Conservation (phyloP, 2,329 filamentous ascomycete genomes). For the Trichoderma harzianum region DNA sequence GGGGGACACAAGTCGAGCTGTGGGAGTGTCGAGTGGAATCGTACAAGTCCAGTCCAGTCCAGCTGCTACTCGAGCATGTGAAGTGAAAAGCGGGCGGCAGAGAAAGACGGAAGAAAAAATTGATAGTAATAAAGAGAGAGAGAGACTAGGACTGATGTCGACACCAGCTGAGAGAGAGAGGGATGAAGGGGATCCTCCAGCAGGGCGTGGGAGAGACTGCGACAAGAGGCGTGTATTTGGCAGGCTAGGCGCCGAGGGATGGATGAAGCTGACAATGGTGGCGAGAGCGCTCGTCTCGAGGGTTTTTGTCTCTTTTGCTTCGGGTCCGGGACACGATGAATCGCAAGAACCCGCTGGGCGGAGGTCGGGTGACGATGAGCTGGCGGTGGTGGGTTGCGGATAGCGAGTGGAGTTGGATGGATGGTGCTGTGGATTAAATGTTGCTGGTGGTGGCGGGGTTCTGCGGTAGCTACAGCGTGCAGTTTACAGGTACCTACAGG, state of each 20-base stretch:
- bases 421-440: neutral
- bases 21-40: neutral
- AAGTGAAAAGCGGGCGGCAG: neutral
- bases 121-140: neutral
- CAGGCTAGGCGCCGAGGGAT: neutral
- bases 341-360: constrained; percentile 1
- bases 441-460: constrained; percentile 13
- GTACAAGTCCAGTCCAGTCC: neutral
- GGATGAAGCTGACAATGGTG: constrained; percentile 2
- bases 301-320: neutral
- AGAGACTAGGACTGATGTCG: neutral
- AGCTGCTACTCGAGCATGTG: neutral
- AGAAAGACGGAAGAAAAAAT: neutral
- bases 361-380: constrained; percentile 15
- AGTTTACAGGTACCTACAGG: neutral
- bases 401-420: neutral
- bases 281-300: neutral
- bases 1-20: neutral
- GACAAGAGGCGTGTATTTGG: neutral
- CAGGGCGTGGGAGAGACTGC: neutral
- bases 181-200: neutral
- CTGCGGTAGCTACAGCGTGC: neutral
- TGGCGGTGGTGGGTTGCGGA: constrained; percentile 10
- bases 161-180: neutral
- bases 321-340: neutral